A percentile compares a stretch with the other conserved stretches of the same genome.
These are phyloP conservation scores for Pluteus cervinus DNA, from an alignment of 768 basidiomycete genomes.

Conservation along the genomic window DNA sequence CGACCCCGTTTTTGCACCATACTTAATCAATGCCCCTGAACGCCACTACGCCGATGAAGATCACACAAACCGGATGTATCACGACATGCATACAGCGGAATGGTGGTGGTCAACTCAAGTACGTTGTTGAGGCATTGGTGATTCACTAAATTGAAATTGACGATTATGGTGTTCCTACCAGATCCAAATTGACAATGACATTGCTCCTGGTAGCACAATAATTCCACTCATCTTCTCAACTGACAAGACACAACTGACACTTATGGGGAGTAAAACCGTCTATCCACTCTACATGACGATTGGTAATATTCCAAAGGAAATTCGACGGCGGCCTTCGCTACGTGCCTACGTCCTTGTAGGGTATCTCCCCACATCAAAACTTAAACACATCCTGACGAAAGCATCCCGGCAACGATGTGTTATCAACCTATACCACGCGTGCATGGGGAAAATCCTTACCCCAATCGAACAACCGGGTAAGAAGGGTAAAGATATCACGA, in stretches of 20 bases:
- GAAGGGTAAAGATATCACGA: conserved; percentile 14
- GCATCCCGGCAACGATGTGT: conserved; percentile 8
- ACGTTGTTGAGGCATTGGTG: conserved; percentile 1
- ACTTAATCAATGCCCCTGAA: conserved; percentile 21
- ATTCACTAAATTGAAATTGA: background rate
- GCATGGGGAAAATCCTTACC: conserved; percentile 24
- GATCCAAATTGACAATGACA: background rate
- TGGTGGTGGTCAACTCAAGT: conserved; percentile 34
- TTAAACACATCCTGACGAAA: conserved; percentile 19
- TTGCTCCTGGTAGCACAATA: conserved; percentile 14
- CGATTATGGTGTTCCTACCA: background rate
- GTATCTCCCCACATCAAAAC: conserved; percentile 28
- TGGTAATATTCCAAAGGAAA: conserved; percentile 32
- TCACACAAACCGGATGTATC: conserved; percentile 14
- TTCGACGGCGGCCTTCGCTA: conserved; percentile 23
- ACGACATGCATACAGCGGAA: conserved; percentile 26
- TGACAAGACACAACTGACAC: conserved; percentile 34
- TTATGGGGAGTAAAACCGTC: conserved; percentile 29
- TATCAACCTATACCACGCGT: conserved; percentile 28
- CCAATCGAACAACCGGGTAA: conserved; percentile 13
- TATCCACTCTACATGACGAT: conserved; percentile 40
- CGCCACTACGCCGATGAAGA: conserved; percentile 19
- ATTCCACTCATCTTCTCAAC: conserved; percentile 35
- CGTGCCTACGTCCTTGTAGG: conserved; percentile 23
- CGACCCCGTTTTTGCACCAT: conserved; percentile 17